phyloP scores from a whole-genome alignment of 148 eudicot genomes.

The Spergularia marina region DNA sequence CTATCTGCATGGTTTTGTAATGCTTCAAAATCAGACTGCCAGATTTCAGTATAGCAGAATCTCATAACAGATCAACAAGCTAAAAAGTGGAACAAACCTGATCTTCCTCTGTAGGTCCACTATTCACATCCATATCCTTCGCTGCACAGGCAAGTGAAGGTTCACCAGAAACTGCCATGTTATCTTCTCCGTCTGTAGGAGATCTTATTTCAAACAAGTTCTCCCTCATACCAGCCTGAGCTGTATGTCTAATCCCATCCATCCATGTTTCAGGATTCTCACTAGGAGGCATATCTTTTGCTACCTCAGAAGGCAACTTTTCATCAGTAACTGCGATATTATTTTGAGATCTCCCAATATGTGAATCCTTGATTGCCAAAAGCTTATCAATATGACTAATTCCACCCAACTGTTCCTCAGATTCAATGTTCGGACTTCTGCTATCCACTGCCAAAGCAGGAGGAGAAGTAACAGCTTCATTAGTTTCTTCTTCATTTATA shows the following conservation, averaged over 20 bases:
- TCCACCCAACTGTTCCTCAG: background rate
- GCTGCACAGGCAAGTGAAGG: conserved; percentile 15
- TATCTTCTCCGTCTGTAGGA: conserved; percentile 22
- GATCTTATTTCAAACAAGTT: conserved; percentile 6
- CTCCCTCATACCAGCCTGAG: conserved; percentile 14
- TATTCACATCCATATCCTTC: conserved; percentile 13
- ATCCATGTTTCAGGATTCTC: conserved; percentile 12
- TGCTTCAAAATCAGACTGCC: background rate
- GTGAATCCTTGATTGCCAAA: background rate
- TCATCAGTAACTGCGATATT: conserved; percentile 9
- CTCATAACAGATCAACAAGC: background rate
- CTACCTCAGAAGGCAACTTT: background rate
- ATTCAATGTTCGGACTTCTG: conserved; percentile 21
- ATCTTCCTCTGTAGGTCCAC: conserved; percentile 17
- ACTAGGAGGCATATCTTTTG: conserved; percentile 14
- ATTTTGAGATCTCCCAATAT: conserved; percentile 15
- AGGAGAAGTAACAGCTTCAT: conserved; percentile 19
- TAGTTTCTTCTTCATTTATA: conserved; percentile 19
- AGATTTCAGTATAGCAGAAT: background rate
- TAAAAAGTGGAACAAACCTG: conserved; percentile 17
- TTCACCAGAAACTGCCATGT: conserved; percentile 16
- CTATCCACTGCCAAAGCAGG: conserved; percentile 15
- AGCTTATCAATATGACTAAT: conserved; percentile 7
- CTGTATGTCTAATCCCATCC: conserved; percentile 21
- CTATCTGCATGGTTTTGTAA: conserved; percentile 14